Percentiles rank a stretch among this genome's conserved stretches.
phyloP scores from a whole-genome alignment of 345 rosid species.

The Brassica nigra region DNA sequence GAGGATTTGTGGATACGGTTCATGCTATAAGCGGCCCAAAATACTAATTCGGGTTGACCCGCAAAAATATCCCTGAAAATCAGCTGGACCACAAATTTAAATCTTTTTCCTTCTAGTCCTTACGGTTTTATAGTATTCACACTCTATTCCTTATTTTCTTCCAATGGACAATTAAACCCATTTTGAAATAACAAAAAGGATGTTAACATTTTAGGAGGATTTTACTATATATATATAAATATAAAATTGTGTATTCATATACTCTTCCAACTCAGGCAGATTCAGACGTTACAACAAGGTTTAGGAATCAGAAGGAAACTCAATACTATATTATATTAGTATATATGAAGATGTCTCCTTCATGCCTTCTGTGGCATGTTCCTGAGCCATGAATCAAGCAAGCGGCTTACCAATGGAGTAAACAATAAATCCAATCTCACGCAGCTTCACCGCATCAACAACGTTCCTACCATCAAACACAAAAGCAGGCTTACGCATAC shows the following conservation, averaged over 20 bases:
- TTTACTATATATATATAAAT: not conserved
- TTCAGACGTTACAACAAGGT: constrained; percentile 19
- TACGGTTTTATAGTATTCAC: not conserved
- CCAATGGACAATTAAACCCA: not conserved
- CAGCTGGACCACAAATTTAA: constrained; percentile 33
- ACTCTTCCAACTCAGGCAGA: constrained; percentile 24
- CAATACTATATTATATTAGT: constrained; percentile 14
- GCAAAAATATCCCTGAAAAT: constrained; percentile 26
- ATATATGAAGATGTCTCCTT: constrained; percentile 7
- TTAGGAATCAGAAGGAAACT: not conserved
- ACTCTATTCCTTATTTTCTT: not conserved
- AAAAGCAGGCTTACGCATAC: constrained; percentile 59
- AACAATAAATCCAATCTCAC: constrained; percentile 79
- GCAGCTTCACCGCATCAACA: constrained; percentile 56
- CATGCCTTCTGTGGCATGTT: constrained; percentile 41
- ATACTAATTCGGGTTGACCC: constrained; percentile 33
- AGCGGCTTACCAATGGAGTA: constrained; percentile 54
- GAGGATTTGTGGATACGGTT: constrained; percentile 31
- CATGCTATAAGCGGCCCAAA: constrained; percentile 46
- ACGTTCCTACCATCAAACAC: constrained; percentile 79
- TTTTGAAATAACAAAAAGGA: not conserved
- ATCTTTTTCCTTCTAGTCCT: not conserved
- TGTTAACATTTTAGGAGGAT: not conserved
- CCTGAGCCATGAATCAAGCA: constrained; percentile 35
- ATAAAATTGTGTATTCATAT: constrained; percentile 1